Evolutionary conservation across 164 flowering plant genomes (phyloP).

Genomic region (Tetracentron sinense): DNA sequence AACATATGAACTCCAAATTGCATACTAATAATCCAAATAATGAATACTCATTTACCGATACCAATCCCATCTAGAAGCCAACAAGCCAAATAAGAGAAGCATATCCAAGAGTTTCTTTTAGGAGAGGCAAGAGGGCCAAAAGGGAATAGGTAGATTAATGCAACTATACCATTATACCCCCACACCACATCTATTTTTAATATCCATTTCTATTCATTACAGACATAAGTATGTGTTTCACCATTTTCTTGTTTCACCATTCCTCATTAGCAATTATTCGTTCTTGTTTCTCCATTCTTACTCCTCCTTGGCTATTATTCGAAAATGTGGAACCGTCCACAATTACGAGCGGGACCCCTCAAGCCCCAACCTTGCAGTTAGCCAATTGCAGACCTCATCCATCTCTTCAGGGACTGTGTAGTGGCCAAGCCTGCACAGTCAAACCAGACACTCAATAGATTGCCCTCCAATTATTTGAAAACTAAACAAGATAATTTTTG

Average conservation of each 20-base stretch:
- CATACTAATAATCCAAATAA: too few species aligned
- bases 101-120: conserved; percentile 6
- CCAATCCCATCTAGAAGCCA: conserved; percentile 18
- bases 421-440: conserved; percentile 84
- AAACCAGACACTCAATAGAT: background rate
- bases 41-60: conserved; percentile 3
- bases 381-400: conserved; percentile 92
- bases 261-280: too few species aligned
- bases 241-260: conserved; percentile 9
- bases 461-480: background rate
- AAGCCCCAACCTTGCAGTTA: conserved; percentile 58
- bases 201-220: conserved; percentile 20
- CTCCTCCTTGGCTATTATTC: background rate
- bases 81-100: conserved; percentile 12
- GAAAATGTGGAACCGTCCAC: conserved; percentile 3
- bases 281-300: too few species aligned
- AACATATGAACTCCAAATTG: too few species aligned
- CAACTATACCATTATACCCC: conserved; percentile 42
- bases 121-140: conserved; percentile 16
- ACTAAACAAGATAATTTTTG: background rate
- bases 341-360: conserved; percentile 43
- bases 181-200: conserved; percentile 16
- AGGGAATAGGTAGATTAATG: conserved; percentile 14
- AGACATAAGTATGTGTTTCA: conserved; percentile 10
- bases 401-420: conserved; percentile 87